phyloP scores from a whole-genome alignment of 2,329 filamentous ascomycete genomes.

The Aureobasidium sp. region DNA sequence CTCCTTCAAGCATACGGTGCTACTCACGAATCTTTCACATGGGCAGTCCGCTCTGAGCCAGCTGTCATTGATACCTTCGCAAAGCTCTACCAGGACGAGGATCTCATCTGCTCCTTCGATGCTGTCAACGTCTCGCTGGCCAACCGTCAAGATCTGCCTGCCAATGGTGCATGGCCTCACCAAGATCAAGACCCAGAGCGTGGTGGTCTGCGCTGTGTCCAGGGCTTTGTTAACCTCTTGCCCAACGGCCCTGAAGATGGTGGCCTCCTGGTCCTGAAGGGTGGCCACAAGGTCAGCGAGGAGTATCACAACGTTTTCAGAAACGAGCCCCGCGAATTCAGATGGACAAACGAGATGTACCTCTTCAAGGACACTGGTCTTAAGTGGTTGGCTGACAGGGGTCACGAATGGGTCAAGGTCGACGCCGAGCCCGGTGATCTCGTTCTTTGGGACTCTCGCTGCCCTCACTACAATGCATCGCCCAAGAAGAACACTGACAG shows the following conservation, averaged over 20 bases:
- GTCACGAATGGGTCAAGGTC: slow-evolving; percentile 19
- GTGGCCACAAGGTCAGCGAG: slow-evolving; percentile 27
- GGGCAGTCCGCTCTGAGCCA: slow-evolving; percentile 35
- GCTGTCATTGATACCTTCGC: slow-evolving; percentile 32
- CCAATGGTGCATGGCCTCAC: slow-evolving; percentile 33
- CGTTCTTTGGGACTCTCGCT: slow-evolving; percentile 21
- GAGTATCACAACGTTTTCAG: slow-evolving; percentile 28
- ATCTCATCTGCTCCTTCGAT: slow-evolving; percentile 35
- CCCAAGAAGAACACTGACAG: slow-evolving; percentile 22
- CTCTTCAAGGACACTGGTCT: slow-evolving; percentile 26
- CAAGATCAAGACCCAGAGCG: slow-evolving; percentile 35
- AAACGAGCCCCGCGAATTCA: slow-evolving; percentile 8
- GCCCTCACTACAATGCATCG: slow-evolving; percentile 26
- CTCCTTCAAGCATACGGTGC: slow-evolving; percentile 29
- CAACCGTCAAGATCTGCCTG: slow-evolving; percentile 24
- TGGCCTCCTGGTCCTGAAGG: slow-evolving; percentile 31
- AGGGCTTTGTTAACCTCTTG: slow-evolving; percentile 44
- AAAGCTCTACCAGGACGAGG: slow-evolving; percentile 31
- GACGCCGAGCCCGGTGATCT: slow-evolving; percentile 19
- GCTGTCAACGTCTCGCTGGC: slow-evolving; percentile 35
- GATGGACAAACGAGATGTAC: slow-evolving; percentile 25
- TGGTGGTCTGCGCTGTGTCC: slow-evolving; percentile 45
- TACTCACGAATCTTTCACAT: slow-evolving; percentile 37
- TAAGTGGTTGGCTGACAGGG: slow-evolving; percentile 20
- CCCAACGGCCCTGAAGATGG: slow-evolving; percentile 33